phyloP scores from a whole-genome alignment of 1,284 basidiomycete genomes.

The Irpex sp. region DNA sequence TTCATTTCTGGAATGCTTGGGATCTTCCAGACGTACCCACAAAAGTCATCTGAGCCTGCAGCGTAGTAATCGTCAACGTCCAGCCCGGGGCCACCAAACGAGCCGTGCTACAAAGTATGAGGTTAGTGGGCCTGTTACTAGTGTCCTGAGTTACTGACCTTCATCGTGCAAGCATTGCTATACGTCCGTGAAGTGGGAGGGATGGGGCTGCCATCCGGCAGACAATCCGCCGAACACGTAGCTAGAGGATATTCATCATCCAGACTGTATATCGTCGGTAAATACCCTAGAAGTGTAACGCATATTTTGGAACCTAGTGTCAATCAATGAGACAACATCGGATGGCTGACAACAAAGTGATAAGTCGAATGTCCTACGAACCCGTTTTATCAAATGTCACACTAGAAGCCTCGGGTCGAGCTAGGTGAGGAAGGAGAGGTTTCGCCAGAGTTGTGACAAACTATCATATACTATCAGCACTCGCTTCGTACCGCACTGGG shows the following conservation, averaged over 20 bases:
- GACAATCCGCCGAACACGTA: slow-evolving; percentile 52
- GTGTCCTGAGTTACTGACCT: slow-evolving; percentile 36
- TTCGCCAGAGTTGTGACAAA: slow-evolving; percentile 63
- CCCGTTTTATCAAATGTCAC: slow-evolving; percentile 63
- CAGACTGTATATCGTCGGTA: slow-evolving; percentile 66
- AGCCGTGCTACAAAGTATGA: slow-evolving; percentile 52
- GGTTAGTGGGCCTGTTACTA: not conserved
- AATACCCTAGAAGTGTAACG: slow-evolving; percentile 62
- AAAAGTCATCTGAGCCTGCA: slow-evolving; percentile 78
- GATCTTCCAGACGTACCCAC: slow-evolving; percentile 76
- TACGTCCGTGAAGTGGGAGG: slow-evolving; percentile 50
- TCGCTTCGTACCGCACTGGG: not conserved
- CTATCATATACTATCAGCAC: slow-evolving; percentile 30
- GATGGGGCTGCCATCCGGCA: slow-evolving; percentile 48
- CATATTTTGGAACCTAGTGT: slow-evolving; percentile 38
- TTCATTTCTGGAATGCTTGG: slow-evolving; percentile 45
- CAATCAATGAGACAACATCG: not conserved
- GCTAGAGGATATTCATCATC: slow-evolving; percentile 67
- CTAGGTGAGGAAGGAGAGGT: slow-evolving; percentile 34
- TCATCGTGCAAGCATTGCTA: slow-evolving; percentile 74
- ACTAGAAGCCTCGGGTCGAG: slow-evolving; percentile 64
- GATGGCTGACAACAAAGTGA: too few species aligned
- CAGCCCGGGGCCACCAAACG: slow-evolving; percentile 61
- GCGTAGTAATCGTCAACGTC: slow-evolving; percentile 56
- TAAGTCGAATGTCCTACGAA: slow-evolving; percentile 15